Evolutionary conservation across 257 asterid species (phyloP).

Genomic region (Voacanga thouarsii): DNA sequence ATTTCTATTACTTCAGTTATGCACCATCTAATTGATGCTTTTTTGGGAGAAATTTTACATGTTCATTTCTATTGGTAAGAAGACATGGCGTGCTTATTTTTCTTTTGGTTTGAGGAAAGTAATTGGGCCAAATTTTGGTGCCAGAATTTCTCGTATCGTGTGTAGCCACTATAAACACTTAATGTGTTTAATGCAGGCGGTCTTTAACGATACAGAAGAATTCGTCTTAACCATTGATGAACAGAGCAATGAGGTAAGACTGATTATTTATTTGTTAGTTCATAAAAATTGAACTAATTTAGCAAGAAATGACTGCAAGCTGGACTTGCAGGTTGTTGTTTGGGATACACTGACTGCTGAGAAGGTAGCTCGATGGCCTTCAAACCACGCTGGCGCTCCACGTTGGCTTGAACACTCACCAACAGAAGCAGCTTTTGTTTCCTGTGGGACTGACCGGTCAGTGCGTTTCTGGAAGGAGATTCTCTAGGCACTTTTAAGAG

Average conservation of each 20-base stretch:
- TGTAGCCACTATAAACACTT: background rate
- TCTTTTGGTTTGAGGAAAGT: background rate
- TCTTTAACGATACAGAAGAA: constrained; percentile 70
- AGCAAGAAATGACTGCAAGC: constrained; percentile 5
- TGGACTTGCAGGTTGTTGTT: constrained; percentile 51
- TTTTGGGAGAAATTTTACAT: background rate
- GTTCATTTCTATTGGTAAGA: background rate
- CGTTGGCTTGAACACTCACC: constrained; percentile 90
- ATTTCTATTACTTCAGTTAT: background rate
- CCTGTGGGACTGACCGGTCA: constrained; percentile 77
- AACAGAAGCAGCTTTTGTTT: constrained; percentile 55
- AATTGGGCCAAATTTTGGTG: background rate
- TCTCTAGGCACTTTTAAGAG: constrained; percentile 8
- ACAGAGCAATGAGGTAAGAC: constrained; percentile 55
- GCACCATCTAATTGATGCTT: background rate
- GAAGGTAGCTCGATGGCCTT: constrained; percentile 77
- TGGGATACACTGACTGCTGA: constrained; percentile 82
- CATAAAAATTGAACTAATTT: background rate
- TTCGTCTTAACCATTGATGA: constrained; percentile 59
- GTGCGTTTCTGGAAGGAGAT: constrained; percentile 64
- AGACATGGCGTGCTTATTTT: background rate
- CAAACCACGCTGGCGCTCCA: constrained; percentile 65
- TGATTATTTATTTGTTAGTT: background rate
- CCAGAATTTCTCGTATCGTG: background rate
- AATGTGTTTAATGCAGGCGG: constrained; percentile 48